Base-by-base conservation (phyloP, 208 protist genomes). In the Entamoeba histolytica region DNA sequence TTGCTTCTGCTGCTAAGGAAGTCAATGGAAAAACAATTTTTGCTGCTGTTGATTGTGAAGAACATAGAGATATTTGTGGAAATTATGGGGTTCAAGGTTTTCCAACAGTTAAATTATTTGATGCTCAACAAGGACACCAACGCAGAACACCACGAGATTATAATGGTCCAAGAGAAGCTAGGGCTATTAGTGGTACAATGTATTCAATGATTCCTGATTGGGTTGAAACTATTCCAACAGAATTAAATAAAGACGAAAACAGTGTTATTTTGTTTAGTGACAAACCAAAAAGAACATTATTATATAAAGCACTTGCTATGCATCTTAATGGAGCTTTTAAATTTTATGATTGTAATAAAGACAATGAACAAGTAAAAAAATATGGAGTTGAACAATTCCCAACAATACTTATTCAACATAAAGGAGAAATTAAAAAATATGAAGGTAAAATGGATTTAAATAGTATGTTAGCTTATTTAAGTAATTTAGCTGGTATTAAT, bases 21-120 rank as follows among this genome's bases (percentile, higher is more conserved):
- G 49, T 47, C 6, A 51, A 31, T 49, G 91, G 17, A 28, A 49
- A 47, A 8, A 7, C 44, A 5, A 35, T 78, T 15, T 51, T 94
- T 87, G 93, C 50, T n/a, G 92, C 92, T 31, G 93, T 94, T 23
- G 93, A 94, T 35, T 94, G 93, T 91, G 93, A 91, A 6, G 7
- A 78, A n/a, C 5, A 10, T 14, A 92, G 7, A 28, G 92, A 93
- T 19, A 19, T 94, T 7, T 94, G 93, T 57, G 31, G 61, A 61
- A 23, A 93, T 28, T n/a, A 92, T 28, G 91, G 50, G 23, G 93
- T 94, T 31, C 91, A 61, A 17, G 93, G 93, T n/a, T 94, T 93
- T 35, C 93, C 93, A 3, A 94, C 93, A 15, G 39, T 94, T 35
- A 51, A 92, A n/a, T 91, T 49, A 10, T 91, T 91, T 91, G 14